Percentiles rank a stretch among this genome's conserved stretches.
These are phyloP conservation scores for Candida buenavistaensis DNA, from an alignment of 1,139 yeast genomes.

Conservation along the genomic window DNA sequence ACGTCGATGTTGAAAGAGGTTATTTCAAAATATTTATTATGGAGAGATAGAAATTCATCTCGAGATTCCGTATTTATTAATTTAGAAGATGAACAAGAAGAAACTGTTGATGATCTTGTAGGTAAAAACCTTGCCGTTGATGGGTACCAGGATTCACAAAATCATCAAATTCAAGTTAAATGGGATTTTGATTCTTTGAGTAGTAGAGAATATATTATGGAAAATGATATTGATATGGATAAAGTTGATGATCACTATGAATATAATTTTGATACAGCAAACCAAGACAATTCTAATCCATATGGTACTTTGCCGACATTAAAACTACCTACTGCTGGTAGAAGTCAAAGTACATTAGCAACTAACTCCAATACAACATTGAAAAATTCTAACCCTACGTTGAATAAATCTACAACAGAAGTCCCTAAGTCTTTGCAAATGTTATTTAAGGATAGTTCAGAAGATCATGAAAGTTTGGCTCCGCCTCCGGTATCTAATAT, in stretches of 20 bases:
- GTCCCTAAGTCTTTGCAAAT: conserved; percentile 75
- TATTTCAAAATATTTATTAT: conserved; percentile 73
- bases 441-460: conserved; percentile 56
- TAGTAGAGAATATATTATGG: conserved; percentile 68
- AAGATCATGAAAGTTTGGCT: conserved; percentile 14
- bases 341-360: conserved; percentile 10
- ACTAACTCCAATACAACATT: conserved; percentile 10
- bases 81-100: conserved; percentile 30
- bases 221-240: conserved; percentile 57
- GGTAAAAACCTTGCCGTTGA: conserved; percentile 14
- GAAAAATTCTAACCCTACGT: conserved; percentile 7
- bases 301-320: conserved; percentile 33
- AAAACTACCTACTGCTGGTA: conserved; percentile 16
- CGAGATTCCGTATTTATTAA: conserved; percentile 49
- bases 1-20: conserved; percentile 69
- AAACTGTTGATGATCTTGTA: conserved; percentile 15
- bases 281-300: conserved; percentile 16
- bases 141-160: conserved; percentile 12
- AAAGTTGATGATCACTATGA: conserved; percentile 35
- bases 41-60: conserved; percentile 67
- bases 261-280: conserved; percentile 24
- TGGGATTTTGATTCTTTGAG: conserved; percentile 87
- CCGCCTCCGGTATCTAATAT: conserved; percentile 9
- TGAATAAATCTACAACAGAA: conserved; percentile 27
- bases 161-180: conserved; percentile 59